phyloP scores from a whole-genome alignment of 2,329 filamentous ascomycete species.

The Nemania diffusa region DNA sequence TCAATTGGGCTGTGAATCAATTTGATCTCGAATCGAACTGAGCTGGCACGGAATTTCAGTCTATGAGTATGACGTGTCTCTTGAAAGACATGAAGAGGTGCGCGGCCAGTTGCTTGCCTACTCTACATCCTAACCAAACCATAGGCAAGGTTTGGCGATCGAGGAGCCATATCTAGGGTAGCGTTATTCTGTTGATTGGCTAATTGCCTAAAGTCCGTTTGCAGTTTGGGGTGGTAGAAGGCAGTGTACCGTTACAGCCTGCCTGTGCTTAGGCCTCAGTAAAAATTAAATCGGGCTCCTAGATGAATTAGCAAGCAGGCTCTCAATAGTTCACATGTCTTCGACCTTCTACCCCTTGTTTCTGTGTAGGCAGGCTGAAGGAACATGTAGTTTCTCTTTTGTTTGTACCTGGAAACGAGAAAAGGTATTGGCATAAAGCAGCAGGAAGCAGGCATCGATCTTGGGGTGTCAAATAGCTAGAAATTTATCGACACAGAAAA shows the following conservation, averaged over 20 bases:
- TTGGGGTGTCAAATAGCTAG: neutral
- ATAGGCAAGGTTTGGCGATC: neutral
- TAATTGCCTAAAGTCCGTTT: neutral
- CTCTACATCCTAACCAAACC: neutral
- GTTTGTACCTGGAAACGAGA: neutral
- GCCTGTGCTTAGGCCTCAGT: neutral
- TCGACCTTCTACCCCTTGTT: neutral
- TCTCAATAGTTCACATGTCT: neutral
- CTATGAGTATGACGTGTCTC: neutral
- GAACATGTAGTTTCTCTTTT: neutral
- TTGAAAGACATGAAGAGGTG: neutral
- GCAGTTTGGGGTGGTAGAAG: constrained; percentile 3
- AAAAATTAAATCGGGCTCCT: neutral
- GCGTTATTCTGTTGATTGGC: neutral
- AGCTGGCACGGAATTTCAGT: neutral
- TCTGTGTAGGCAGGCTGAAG: neutral
- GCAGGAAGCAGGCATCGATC: neutral
- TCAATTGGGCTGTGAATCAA: neutral
- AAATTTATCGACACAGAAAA: neutral
- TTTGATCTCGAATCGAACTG: neutral
- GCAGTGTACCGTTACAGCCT: constrained; percentile 1
- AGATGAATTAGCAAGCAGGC: neutral
- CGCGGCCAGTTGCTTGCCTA: neutral
- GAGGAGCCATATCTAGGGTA: neutral
- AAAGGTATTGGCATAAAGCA: neutral